Percentiles rank a stretch among this genome's conserved stretches.
Evolutionary conservation across 2,329 filamentous ascomycete genomes (phyloP).

Genomic region (Aspergillus tanneri): DNA sequence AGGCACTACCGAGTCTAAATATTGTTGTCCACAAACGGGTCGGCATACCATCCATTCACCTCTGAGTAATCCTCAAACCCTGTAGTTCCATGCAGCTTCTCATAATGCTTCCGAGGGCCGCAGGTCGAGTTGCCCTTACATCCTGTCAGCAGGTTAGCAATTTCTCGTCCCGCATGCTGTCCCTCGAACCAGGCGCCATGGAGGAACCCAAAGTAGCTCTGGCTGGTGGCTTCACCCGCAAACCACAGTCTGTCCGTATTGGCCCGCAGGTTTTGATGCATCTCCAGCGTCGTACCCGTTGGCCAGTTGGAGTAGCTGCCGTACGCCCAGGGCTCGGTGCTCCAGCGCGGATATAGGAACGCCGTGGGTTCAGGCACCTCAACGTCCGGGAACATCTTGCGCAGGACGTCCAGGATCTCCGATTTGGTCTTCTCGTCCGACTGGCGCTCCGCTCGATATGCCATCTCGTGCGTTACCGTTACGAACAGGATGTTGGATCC

Average conservation of each 20-base stretch:
- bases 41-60: slow-evolving; percentile 29
- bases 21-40: slow-evolving; percentile 29
- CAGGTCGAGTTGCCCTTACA: slow-evolving; percentile 22
- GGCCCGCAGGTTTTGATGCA: slow-evolving; percentile 67
- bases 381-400: slow-evolving; percentile 60
- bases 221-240: slow-evolving; percentile 63
- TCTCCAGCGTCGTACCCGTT: slow-evolving; percentile 60
- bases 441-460: slow-evolving; percentile 60
- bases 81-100: slow-evolving; percentile 26
- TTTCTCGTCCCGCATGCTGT: slow-evolving; percentile 45
- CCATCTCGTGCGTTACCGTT: slow-evolving; percentile 59
- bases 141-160: slow-evolving; percentile 24
- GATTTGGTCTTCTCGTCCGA: slow-evolving; percentile 57
- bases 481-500: slow-evolving; percentile 66
- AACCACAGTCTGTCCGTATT: slow-evolving; percentile 63
- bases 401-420: slow-evolving; percentile 59
- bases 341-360: slow-evolving; percentile 64
- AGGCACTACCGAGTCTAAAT: slow-evolving; percentile 1
- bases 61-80: slow-evolving; percentile 27
- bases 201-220: slow-evolving; percentile 65
- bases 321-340: slow-evolving; percentile 49
- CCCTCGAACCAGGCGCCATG: slow-evolving; percentile 64
- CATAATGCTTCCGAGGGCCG: slow-evolving; percentile 23
- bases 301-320: slow-evolving; percentile 71
- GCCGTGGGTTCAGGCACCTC: slow-evolving; percentile 59